These are phyloP conservation scores for Eucommia ulmoides DNA, from an alignment of 257 asterid genomes.

Conservation along the genomic window DNA sequence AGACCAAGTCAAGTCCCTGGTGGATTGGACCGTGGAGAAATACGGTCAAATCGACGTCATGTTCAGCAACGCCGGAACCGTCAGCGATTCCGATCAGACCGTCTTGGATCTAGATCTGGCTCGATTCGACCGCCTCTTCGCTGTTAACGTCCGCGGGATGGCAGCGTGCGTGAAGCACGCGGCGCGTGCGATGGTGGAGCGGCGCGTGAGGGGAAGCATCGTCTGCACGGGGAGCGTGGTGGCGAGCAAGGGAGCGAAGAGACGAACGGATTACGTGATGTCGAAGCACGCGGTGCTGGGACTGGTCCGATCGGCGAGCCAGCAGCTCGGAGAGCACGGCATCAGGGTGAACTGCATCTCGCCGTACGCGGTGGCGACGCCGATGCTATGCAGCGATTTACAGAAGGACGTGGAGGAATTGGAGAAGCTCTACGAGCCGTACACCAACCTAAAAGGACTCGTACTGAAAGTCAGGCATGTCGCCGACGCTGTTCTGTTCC, in stretches of 20 bases:
- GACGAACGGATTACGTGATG: constrained; percentile 17
- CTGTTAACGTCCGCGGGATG: constrained; percentile 23
- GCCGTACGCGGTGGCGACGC: constrained; percentile 25
- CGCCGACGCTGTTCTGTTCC: constrained; percentile 24
- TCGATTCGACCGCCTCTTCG: constrained; percentile 11
- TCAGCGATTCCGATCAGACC: constrained; percentile 15
- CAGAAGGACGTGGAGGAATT: constrained; percentile 15
- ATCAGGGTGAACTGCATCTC: constrained; percentile 30
- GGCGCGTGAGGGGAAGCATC: constrained; percentile 15
- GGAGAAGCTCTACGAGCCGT: constrained; percentile 9
- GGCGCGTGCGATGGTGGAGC: constrained; percentile 17
- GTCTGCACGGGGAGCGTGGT: constrained; percentile 26
- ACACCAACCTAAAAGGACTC: constrained; percentile 10
- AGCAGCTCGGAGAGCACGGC: constrained; percentile 22
- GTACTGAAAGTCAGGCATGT: constrained; percentile 13
- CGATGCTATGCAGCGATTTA: constrained; percentile 2
- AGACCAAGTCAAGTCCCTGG: constrained; percentile 14
- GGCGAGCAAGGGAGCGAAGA: constrained; percentile 8
- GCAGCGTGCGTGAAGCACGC: constrained; percentile 26
- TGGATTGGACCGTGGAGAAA: constrained; percentile 4
- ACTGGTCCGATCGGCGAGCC: constrained; percentile 20
- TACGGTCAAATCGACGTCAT: constrained; percentile 17
- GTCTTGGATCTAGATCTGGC: constrained; percentile 18
- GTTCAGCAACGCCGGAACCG: constrained; percentile 31
- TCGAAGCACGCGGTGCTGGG: constrained; percentile 33